phyloP scores from a whole-genome alignment of 768 basidiomycete genomes.

The Termitomyces sp. region DNA sequence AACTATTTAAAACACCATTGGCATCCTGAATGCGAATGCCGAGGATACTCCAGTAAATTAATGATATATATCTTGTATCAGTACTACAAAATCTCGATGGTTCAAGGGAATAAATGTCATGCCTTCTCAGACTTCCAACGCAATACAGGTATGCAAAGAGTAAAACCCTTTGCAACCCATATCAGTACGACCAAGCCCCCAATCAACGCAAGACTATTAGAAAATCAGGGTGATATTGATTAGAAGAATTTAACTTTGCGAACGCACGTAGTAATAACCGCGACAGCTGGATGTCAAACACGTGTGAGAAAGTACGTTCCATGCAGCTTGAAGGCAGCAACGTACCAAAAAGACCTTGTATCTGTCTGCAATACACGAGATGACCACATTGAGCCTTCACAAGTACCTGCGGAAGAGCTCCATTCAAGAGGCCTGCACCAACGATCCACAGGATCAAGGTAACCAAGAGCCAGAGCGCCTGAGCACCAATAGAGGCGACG shows the following conservation, averaged over 20 bases:
- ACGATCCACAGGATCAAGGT: conserved; percentile 64
- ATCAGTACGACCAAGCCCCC: conserved; percentile 42
- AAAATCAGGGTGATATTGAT: conserved; percentile 6
- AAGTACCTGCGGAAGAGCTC: conserved; percentile 43
- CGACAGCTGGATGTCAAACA: conserved; percentile 30
- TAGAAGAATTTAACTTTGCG: not conserved
- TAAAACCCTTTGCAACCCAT: conserved; percentile 54
- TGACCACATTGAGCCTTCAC: conserved; percentile 35
- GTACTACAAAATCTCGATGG: not conserved
- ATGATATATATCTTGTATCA: not conserved
- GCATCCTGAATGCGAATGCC: conserved; percentile 29
- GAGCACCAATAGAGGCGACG: conserved; percentile 54
- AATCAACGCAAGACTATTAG: conserved; percentile 40
- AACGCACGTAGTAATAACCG: conserved; percentile 47
- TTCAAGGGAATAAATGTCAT: not conserved
- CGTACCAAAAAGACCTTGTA: conserved; percentile 53
- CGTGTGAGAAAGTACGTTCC: not conserved
- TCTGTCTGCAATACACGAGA: conserved; percentile 54
- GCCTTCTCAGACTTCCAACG: not conserved
- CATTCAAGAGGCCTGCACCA: conserved; percentile 49
- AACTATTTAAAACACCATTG: conserved; percentile 46
- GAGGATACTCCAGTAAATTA: not conserved
- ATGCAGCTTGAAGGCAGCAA: not conserved
- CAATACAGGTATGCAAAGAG: conserved; percentile 3
- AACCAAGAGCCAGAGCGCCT: conserved; percentile 53